Base-by-base conservation (phyloP, 768 basidiomycete species). In the Lactarius pseudohatsudake region DNA sequence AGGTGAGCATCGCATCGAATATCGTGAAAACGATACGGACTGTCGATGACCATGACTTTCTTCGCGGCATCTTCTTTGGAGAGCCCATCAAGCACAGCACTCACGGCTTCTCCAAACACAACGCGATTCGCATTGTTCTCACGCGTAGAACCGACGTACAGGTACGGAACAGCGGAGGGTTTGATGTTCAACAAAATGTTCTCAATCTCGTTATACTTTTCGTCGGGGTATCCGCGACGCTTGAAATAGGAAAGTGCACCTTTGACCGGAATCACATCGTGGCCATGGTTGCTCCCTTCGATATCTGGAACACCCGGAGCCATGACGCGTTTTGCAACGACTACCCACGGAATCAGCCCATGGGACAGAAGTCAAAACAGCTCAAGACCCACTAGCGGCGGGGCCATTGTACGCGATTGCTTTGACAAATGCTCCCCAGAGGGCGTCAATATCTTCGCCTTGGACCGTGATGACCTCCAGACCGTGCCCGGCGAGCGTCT, bases 1-100 rank as follows among this genome's bases (percentile, higher is more conserved):
- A 60, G 18, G 74, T 45, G 62, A 71, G 57, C 32, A 41, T 8
- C 68, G 38, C 56, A 47, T 5, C 16, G 64, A 34, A 16, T 43
- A 16, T 64, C 7, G 9, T 26, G n/a, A 18, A 22, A 20, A 56
- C 45, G 26, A 41, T 1, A 80, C 87, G 62, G 69, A 87, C 89
- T 90, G 73, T 94, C 93, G 68, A 95, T 92, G 65, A 92, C 91
- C 86, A 94, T 86, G 53, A 94, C 92, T 75, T 87, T 92, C 76
- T 81, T 81, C 11, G 84, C 84, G 1, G 88, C 88, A 72, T 92
- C 91, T 74, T 91, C 89, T 76, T 88, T 91, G 72, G 81, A 81
- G 57, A 92, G 77, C 38, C 79, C 82, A 72, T 94, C 92, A 22
- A 95, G 82, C 1, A 94, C 92, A 68, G 79, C 64, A 74, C 87